Evolutionary conservation across 352 stramenopile species (phyloP).

Genomic region (Pythium brachiatum): DNA sequence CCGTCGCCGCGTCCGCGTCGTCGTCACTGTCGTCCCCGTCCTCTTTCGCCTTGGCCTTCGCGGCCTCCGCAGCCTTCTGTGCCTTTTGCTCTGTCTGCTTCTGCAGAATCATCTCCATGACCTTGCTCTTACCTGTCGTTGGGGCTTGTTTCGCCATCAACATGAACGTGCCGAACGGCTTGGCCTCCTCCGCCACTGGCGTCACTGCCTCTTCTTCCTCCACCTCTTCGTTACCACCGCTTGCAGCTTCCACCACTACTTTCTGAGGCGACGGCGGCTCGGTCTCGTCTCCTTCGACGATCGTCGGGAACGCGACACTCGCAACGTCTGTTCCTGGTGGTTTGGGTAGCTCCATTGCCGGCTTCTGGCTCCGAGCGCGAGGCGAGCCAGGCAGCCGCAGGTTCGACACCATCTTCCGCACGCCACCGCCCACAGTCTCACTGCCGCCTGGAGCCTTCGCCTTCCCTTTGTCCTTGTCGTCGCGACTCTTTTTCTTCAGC

Average conservation of each 20-base stretch:
- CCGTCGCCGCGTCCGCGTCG: not conserved
- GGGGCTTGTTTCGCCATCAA: constrained; percentile 37
- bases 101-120: constrained; percentile 37
- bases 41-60: not conserved
- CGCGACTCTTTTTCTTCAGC: constrained; percentile 65
- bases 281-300: constrained; percentile 16
- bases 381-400: constrained; percentile 20
- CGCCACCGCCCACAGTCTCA: not conserved
- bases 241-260: not conserved
- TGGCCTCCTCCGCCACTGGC: constrained; percentile 9
- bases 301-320: not conserved
- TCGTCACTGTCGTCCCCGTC: constrained; percentile 5
- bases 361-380: constrained; percentile 9
- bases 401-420: constrained; percentile 19
- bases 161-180: constrained; percentile 37
- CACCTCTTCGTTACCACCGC: not conserved
- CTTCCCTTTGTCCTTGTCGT: constrained; percentile 21
- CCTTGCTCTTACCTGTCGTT: constrained; percentile 33
- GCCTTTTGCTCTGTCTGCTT: constrained; percentile 21
- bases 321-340: not conserved
- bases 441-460: not conserved
- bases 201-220: not conserved
- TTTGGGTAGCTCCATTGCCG: not conserved
- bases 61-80: not conserved
- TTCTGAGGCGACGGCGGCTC: constrained; percentile 13